phyloP scores from a whole-genome alignment of 805 yeast genomes.

The Sugiyamaella lignohabitans region DNA sequence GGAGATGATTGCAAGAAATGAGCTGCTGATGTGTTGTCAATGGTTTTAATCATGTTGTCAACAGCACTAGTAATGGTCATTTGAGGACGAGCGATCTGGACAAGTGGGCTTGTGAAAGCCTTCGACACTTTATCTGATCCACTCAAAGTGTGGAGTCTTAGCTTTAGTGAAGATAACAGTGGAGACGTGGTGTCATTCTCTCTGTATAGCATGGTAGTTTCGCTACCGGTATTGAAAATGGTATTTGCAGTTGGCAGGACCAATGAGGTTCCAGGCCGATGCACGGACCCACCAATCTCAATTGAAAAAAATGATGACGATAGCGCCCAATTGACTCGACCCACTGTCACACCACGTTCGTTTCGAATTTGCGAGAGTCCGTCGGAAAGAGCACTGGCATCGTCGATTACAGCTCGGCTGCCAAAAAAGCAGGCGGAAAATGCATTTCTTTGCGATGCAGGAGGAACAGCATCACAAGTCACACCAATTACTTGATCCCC shows the following conservation, averaged over 20 bases:
- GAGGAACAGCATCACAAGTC: conserved; percentile 29
- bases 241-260: conserved; percentile 30
- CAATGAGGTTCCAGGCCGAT: neutral
- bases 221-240: conserved; percentile 26
- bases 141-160: neutral
- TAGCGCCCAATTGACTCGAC: conserved; percentile 17
- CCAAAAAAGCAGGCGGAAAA: conserved; percentile 23
- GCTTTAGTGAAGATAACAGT: conserved; percentile 6
- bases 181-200: neutral
- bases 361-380: neutral
- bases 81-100: conserved; percentile 19
- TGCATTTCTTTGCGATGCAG: conserved; percentile 30
- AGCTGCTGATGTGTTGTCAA: conserved; percentile 53
- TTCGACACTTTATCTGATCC: neutral
- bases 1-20: conserved; percentile 39
- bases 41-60: conserved; percentile 54
- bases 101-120: conserved; percentile 10
- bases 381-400: conserved; percentile 13
- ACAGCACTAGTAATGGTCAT: conserved; percentile 43
- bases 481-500: conserved; percentile 24
- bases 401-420: conserved; percentile 19
- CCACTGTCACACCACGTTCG: conserved; percentile 13
- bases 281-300: neutral
- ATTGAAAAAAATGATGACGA: conserved; percentile 9
- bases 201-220: conserved; percentile 14